phyloP scores from a whole-genome alignment of 2,329 filamentous ascomycete species.

The Akanthomyces uredinophilus region DNA sequence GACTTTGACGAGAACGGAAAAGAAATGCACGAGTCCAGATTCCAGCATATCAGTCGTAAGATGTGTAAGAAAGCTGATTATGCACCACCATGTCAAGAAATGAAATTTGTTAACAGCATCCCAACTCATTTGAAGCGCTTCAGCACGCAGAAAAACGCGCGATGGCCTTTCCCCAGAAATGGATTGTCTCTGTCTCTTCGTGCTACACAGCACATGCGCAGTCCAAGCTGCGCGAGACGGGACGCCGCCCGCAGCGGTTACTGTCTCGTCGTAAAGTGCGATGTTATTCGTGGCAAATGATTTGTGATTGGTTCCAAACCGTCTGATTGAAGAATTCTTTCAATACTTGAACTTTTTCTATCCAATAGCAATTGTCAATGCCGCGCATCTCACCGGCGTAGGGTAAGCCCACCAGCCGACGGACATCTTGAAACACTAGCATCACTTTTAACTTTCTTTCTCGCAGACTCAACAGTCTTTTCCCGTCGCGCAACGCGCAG shows the following conservation, averaged over 20 bases:
- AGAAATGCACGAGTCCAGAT: neutral
- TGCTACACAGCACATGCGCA: neutral
- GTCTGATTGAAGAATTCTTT: too few species aligned
- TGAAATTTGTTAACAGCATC: neutral
- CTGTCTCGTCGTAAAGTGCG: neutral
- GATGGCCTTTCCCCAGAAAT: too few species aligned
- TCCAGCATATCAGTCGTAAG: neutral
- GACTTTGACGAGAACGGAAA: too few species aligned
- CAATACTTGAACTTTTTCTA: too few species aligned
- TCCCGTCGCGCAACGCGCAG: neutral
- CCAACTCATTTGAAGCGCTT: neutral
- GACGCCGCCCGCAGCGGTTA: neutral
- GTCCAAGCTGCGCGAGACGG: neutral
- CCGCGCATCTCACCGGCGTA: neutral
- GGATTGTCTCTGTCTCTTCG: neutral
- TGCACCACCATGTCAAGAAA: neutral
- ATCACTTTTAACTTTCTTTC: constrained; percentile 6
- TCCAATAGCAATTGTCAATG: too few species aligned
- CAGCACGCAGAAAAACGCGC: neutral
- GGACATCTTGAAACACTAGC: constrained; percentile 10
- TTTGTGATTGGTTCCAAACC: neutral
- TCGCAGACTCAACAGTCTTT: neutral
- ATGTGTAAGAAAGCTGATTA: neutral
- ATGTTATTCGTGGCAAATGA: neutral
- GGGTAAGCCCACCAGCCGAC: neutral